A percentile compares a stretch with the other conserved stretches of the same genome.
These are phyloP conservation scores for Eutypa lata DNA, from an alignment of 2,329 filamentous ascomycete species.

Conservation along the genomic window DNA sequence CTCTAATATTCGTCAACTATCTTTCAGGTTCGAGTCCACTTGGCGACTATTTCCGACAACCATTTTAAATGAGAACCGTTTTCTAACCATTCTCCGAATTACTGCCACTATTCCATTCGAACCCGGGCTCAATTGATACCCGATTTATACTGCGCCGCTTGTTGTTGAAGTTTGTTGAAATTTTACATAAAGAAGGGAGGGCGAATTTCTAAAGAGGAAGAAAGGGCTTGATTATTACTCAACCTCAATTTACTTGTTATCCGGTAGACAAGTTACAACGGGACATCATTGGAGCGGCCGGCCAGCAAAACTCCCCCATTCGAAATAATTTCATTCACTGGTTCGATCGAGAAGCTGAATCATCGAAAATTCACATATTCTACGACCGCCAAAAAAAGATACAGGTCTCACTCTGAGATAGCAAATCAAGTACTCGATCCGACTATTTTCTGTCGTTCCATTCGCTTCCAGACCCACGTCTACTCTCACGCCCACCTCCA, in stretches of 20 bases:
- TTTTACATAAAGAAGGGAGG: slow-evolving; percentile 12
- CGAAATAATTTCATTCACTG: background rate
- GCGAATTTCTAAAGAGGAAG: slow-evolving; percentile 9
- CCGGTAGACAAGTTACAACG: background rate
- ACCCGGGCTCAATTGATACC: slow-evolving; percentile 14
- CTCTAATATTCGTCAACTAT: no score
- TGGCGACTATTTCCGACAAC: no score
- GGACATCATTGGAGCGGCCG: background rate
- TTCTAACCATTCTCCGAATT: background rate
- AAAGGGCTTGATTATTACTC: slow-evolving; percentile 6
- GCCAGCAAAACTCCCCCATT: background rate
- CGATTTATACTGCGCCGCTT: slow-evolving; percentile 7
- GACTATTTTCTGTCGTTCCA: slow-evolving; percentile 19
- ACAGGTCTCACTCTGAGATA: slow-evolving; percentile 24
- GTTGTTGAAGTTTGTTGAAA: slow-evolving; percentile 3
- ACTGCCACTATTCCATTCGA: slow-evolving; percentile 7
- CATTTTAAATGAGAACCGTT: no score
- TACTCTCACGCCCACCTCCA: background rate
- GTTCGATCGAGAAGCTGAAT: background rate
- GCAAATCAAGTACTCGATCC: slow-evolving; percentile 11
- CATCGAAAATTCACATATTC: slow-evolving; percentile 8
- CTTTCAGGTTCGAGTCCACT: no score
- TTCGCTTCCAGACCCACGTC: slow-evolving; percentile 8
- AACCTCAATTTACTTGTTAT: background rate
- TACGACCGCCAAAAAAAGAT: slow-evolving; percentile 15